Conservation (phyloP, 2,329 filamentous ascomycete genomes). For the Aspergillus piperis region DNA sequence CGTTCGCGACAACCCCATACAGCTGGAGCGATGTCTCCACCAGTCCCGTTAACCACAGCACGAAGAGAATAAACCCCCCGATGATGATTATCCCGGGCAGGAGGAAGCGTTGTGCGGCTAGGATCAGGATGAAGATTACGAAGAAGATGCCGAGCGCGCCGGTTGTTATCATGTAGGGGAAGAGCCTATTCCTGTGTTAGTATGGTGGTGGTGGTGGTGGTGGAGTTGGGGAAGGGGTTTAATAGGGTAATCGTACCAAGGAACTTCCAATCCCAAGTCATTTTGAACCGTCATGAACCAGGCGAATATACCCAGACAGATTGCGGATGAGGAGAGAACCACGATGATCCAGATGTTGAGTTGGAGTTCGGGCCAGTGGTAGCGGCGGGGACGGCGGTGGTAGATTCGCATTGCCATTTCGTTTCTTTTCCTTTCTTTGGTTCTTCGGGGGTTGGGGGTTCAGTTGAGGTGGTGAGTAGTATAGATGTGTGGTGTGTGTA, state of each 20-base stretch:
- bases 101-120: slow-evolving; percentile 58
- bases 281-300: slow-evolving; percentile 62
- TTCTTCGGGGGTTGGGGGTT: not conserved
- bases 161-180: slow-evolving; percentile 64
- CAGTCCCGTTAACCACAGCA: slow-evolving; percentile 62
- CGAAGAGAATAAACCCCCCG: slow-evolving; percentile 62
- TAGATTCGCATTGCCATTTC: slow-evolving; percentile 35
- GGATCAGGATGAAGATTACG: slow-evolving; percentile 59
- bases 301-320: slow-evolving; percentile 61
- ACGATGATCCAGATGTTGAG: slow-evolving; percentile 66
- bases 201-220: not conserved
- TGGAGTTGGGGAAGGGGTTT: not conserved
- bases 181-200: slow-evolving; percentile 52
- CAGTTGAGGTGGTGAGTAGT: not conserved
- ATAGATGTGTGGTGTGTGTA: no score
- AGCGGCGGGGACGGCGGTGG: slow-evolving; percentile 45
- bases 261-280: slow-evolving; percentile 56
- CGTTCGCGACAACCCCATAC: slow-evolving; percentile 57
- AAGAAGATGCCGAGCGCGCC: slow-evolving; percentile 60
- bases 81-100: slow-evolving; percentile 62
- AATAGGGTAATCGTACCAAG: slow-evolving; percentile 51
- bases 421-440: slow-evolving; percentile 1
- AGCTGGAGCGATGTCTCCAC: slow-evolving; percentile 65
- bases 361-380: slow-evolving; percentile 66
- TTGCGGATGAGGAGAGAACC: slow-evolving; percentile 59